Conservation (phyloP, 805 yeast species). For the Metahyphopichia silvanorum region DNA sequence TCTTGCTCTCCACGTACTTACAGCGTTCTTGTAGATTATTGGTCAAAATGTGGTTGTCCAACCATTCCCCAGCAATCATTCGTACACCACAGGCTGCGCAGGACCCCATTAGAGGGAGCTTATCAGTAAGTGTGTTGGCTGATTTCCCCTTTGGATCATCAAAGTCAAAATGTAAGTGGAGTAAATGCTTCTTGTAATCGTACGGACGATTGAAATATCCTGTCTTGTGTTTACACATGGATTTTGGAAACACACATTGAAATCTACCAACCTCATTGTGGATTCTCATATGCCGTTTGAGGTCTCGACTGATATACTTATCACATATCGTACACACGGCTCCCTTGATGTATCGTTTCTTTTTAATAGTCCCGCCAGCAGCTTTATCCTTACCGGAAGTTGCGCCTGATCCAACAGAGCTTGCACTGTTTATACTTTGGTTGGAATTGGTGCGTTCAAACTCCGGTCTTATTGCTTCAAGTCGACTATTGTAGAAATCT, state of each 20-base stretch:
- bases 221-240: constrained; percentile 39
- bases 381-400: constrained; percentile 1
- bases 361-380: constrained; percentile 7
- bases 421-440: constrained; percentile 11
- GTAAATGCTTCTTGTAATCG: constrained; percentile 43
- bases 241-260: constrained; percentile 39
- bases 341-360: constrained; percentile 31
- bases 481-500: constrained; percentile 1
- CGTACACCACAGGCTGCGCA: constrained; percentile 48
- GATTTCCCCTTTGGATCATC: constrained; percentile 39
- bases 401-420: constrained; percentile 10
- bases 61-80: constrained; percentile 52
- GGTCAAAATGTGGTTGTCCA: constrained; percentile 50
- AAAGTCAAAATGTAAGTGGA: constrained; percentile 40
- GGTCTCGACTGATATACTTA: constrained; percentile 38
- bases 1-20: constrained; percentile 11
- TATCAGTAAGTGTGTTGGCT: constrained; percentile 39
- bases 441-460: constrained; percentile 12
- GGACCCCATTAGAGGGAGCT: constrained; percentile 33
- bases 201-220: constrained; percentile 43
- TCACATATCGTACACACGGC: constrained; percentile 38
- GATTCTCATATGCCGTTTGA: constrained; percentile 40
- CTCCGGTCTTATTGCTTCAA: constrained; percentile 7
- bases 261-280: constrained; percentile 43
- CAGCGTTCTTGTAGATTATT: constrained; percentile 19